Conservation (phyloP, 192 early-diverging fungal genomes). For the Gigaspora rosea region DNA sequence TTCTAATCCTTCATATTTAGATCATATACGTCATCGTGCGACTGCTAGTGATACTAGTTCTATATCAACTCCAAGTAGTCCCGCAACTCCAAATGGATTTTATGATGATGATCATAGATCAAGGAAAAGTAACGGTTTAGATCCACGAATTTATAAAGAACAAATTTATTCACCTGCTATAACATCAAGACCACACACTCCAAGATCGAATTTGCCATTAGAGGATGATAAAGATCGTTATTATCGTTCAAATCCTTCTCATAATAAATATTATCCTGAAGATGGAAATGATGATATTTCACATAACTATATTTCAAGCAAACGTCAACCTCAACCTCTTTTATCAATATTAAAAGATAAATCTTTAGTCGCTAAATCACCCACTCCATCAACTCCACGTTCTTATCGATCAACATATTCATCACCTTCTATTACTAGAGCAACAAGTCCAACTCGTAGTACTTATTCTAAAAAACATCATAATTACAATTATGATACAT, state of each 20-base stretch:
- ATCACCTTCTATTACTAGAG: conserved; percentile 3
- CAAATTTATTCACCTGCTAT: conserved; percentile 19
- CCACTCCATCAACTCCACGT: neutral
- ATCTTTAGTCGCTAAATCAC: neutral
- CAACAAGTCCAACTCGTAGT: conserved; percentile 7
- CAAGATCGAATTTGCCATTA: neutral
- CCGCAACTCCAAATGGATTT: conserved; percentile 26
- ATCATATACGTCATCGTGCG: neutral
- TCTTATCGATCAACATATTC: neutral
- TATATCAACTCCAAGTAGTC: conserved; percentile 27
- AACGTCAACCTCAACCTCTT: neutral
- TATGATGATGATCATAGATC: conserved; percentile 2
- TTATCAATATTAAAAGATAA: neutral
- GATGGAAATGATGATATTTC: conserved; percentile 1
- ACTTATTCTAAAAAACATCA: conserved; percentile 16
- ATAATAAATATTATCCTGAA: conserved; percentile 14
- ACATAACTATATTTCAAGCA: neutral
- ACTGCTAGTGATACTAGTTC: conserved; percentile 28
- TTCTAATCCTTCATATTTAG: conserved; percentile 6
- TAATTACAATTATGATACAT: neutral
- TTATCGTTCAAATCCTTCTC: conserved; percentile 2
- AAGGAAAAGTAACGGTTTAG: conserved; percentile 14
- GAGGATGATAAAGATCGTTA: conserved; percentile 25
- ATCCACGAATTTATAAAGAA: conserved; percentile 20
- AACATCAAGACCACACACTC: too few species aligned